Evolutionary conservation across 2,329 filamentous ascomycete genomes (phyloP).

Genomic region (Microdochium nivale): DNA sequence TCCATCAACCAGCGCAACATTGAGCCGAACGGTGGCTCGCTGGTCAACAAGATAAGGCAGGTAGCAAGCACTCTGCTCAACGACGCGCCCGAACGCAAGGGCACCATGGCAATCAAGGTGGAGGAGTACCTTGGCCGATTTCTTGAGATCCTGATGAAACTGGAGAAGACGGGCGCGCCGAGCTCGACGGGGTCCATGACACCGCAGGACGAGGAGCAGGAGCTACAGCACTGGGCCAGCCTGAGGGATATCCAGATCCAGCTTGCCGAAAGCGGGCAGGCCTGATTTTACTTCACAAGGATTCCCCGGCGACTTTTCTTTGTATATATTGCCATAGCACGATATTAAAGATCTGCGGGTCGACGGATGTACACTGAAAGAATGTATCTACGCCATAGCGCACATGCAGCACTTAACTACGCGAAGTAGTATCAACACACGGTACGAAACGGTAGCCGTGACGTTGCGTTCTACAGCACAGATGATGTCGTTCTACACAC

Average conservation of each 20-base stretch:
- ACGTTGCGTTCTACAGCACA: too few relatives aligned
- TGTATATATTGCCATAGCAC: not conserved
- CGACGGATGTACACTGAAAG: too few relatives aligned
- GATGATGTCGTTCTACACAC: too few relatives aligned
- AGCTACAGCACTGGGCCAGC: slow-evolving; percentile 70
- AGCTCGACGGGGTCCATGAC: slow-evolving; percentile 29
- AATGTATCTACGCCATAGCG: too few relatives aligned
- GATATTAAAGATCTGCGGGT: not conserved
- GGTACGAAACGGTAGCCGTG: too few relatives aligned
- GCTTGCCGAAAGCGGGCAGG: slow-evolving; percentile 58
- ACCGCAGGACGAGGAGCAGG: slow-evolving; percentile 61
- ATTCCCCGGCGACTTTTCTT: too few relatives aligned
- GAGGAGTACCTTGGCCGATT: slow-evolving; percentile 67
- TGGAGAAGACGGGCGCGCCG: slow-evolving; percentile 55
- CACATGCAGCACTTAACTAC: too few relatives aligned
- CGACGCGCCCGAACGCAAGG: slow-evolving; percentile 40
- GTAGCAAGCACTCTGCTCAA: slow-evolving; percentile 75
- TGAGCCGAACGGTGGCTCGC: slow-evolving; percentile 58
- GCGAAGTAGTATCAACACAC: too few relatives aligned
- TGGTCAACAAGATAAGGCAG: slow-evolving; percentile 78
- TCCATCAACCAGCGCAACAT: slow-evolving; percentile 79
- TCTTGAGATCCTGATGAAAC: slow-evolving; percentile 63
- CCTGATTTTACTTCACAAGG: slow-evolving; percentile 12
- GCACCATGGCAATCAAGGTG: slow-evolving; percentile 43
- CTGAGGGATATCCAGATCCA: slow-evolving; percentile 69